These are phyloP conservation scores for Auriscalpium vulgare DNA, from an alignment of 768 basidiomycete species.

Conservation along the genomic window DNA sequence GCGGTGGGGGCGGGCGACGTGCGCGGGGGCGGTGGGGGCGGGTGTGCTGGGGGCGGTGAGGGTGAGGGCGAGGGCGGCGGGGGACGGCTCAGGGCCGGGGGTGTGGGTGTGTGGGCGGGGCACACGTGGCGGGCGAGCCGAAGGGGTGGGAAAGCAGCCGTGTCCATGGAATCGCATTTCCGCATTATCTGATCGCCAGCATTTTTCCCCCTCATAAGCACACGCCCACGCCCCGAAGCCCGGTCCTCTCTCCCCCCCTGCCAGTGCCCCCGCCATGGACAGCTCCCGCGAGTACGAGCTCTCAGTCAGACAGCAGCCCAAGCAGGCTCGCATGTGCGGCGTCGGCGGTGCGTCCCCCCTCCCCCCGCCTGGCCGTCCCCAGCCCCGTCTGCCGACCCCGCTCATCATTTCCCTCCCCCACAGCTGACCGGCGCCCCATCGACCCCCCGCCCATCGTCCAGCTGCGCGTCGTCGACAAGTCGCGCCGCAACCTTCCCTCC, in stretches of 20 bases:
- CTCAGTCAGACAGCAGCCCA: conserved; percentile 82
- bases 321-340: conserved; percentile 87
- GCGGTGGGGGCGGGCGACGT: not conserved
- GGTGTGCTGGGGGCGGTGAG: not conserved
- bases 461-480: conserved; percentile 74
- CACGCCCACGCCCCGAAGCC: conserved; percentile 10
- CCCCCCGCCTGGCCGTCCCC: not conserved
- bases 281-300: conserved; percentile 73
- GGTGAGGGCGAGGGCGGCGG: conserved; percentile 7
- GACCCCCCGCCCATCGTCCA: conserved; percentile 98
- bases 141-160: conserved; percentile 8
- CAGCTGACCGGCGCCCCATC: conserved; percentile 92
- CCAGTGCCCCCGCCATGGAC: conserved; percentile 7
- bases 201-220: conserved; percentile 10
- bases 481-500: conserved; percentile 22
- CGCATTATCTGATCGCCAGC: conserved; percentile 3
- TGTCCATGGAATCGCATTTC: conserved; percentile 14
- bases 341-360: conserved; percentile 68
- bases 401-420: conserved; percentile 1
- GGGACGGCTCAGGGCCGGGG: conserved; percentile 8
- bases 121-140: conserved; percentile 8
- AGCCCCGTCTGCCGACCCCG: conserved; percentile 1
- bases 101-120: conserved; percentile 4
- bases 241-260: conserved; percentile 1
- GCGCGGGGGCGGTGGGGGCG: not conserved